Evolutionary conservation across 441 rosid genomes (phyloP).

Genomic region (Croton setiger): DNA sequence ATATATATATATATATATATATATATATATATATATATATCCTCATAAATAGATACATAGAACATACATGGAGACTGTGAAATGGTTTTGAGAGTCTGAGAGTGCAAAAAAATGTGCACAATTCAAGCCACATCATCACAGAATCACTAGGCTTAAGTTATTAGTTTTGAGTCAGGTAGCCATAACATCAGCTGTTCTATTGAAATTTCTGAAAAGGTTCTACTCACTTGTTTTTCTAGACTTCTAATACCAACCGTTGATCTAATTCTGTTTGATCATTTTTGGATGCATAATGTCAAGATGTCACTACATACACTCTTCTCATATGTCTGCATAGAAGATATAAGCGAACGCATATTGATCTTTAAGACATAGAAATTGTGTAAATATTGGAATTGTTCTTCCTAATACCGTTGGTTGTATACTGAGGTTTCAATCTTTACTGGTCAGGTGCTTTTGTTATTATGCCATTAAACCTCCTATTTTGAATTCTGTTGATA

Average conservation of each 20-base stretch:
- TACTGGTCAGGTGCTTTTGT: background rate
- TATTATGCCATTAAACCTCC: background rate
- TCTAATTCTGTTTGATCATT: background rate
- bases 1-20: no score
- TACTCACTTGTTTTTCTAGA: background rate
- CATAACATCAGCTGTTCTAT: background rate
- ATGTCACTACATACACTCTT: background rate
- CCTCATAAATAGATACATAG: no score
- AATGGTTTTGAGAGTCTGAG: no score
- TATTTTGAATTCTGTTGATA: background rate
- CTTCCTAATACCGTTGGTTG: background rate
- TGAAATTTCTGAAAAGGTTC: background rate
- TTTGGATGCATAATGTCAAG: background rate
- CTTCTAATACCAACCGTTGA: background rate
- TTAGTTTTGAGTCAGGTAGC: background rate
- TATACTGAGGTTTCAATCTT: background rate
- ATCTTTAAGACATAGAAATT: background rate
- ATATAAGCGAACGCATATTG: background rate
- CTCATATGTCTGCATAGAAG: background rate
- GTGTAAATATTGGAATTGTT: background rate
- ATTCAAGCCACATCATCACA: no score
- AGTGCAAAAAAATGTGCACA: no score
- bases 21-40: no score
- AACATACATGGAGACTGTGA: no score
- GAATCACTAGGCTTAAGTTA: background rate